Percentiles rank a stretch among this genome's conserved stretches.
Evolutionary conservation across 768 basidiomycete genomes (phyloP).

Genomic region (Phlegmacium glaucopus): DNA sequence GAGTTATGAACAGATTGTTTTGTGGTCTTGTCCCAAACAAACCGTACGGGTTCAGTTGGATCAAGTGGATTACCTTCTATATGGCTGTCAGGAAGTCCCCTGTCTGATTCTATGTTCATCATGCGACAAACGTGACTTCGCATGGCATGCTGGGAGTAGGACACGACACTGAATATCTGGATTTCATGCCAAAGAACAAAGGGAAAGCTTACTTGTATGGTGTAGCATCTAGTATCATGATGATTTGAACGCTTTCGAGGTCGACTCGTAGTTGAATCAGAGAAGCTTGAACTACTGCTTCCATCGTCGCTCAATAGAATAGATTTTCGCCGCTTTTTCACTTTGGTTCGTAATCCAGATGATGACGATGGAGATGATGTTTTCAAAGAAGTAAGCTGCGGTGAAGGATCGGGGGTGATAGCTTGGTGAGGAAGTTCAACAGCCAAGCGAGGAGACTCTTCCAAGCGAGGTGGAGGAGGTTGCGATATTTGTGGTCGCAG

Average conservation of each 20-base stretch:
- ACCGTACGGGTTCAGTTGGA: conserved; percentile 57
- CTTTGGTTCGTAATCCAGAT: conserved; percentile 10
- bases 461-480: neutral
- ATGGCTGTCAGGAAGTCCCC: conserved; percentile 60
- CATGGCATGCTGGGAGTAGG: conserved; percentile 57
- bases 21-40: conserved; percentile 77
- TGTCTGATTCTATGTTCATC: conserved; percentile 56
- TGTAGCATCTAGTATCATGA: conserved; percentile 63
- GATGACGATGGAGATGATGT: conserved; percentile 15
- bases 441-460: conserved; percentile 3
- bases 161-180: conserved; percentile 1
- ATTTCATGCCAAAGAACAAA: neutral
- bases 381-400: conserved; percentile 24
- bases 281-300: conserved; percentile 35
- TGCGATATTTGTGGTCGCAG: neutral
- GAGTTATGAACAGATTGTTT: conserved; percentile 74
- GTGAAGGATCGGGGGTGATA: conserved; percentile 18
- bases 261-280: conserved; percentile 25
- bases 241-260: conserved; percentile 48
- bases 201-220: conserved; percentile 52
- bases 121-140: conserved; percentile 58
- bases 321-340: conserved; percentile 29
- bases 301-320: conserved; percentile 34
- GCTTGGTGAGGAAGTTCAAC: conserved; percentile 12
- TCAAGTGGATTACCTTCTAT: conserved; percentile 46